phyloP scores from a whole-genome alignment of 257 asterid genomes.

The Fraxinus anomala region DNA sequence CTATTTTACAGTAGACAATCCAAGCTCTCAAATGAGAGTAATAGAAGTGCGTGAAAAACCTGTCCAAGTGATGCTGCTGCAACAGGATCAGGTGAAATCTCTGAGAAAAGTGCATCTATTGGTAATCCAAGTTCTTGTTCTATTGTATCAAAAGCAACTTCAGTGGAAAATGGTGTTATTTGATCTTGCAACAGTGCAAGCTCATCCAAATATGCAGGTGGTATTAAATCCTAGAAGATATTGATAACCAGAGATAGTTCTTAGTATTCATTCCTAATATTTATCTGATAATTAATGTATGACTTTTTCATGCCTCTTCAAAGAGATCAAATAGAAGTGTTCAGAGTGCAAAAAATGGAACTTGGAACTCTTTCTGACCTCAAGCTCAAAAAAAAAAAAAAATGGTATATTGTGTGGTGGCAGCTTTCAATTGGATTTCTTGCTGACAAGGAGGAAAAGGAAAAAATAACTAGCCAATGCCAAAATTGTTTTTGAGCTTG shows the following conservation, averaged over 20 bases:
- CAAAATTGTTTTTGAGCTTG: background rate
- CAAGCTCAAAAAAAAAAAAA: background rate
- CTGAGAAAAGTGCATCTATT: conserved; percentile 77
- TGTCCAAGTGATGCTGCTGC: conserved; percentile 99
- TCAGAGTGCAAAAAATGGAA: background rate
- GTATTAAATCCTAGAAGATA: conserved; percentile 74
- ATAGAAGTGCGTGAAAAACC: conserved; percentile 40
- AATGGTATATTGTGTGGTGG: background rate
- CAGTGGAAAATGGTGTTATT: conserved; percentile 85
- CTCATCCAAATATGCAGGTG: conserved; percentile 94
- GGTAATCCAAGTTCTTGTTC: conserved; percentile 87
- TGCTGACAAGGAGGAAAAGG: background rate
- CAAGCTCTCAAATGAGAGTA: conserved; percentile 16
- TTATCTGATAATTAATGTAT: background rate
- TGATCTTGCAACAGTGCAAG: conserved; percentile 89
- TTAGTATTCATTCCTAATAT: background rate
- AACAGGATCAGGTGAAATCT: conserved; percentile 91
- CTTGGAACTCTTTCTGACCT: background rate
- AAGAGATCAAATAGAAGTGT: background rate
- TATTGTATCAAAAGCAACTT: conserved; percentile 77
- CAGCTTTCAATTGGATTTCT: background rate
- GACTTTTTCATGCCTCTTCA: background rate
- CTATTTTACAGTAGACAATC: conserved; percentile 16
- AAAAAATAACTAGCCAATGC: background rate
- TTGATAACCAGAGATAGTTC: background rate